Evolutionary conservation across 2,329 filamentous ascomycete genomes (phyloP).

Genomic region (Sclerotiophoma versabilis): DNA sequence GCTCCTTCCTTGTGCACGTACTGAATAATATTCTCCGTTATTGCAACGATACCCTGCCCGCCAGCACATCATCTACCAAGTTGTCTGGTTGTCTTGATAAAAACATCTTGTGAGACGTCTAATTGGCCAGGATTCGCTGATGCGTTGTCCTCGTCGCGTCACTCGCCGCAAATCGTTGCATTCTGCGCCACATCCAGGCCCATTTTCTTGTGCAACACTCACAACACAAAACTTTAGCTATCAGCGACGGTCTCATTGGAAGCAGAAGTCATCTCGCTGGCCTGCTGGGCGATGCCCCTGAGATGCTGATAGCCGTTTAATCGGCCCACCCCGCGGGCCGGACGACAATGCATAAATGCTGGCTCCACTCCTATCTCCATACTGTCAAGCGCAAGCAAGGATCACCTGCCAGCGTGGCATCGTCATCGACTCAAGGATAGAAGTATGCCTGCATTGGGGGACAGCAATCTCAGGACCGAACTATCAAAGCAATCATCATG

Average conservation of each 20-base stretch:
- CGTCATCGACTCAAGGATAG: not conserved
- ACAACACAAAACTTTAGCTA: slow-evolving; percentile 3
- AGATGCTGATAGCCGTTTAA: slow-evolving; percentile 19
- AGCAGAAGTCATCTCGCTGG: not conserved
- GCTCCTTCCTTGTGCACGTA: slow-evolving; percentile 16
- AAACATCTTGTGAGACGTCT: not conserved
- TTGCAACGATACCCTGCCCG: slow-evolving; percentile 14
- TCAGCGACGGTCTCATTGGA: not conserved
- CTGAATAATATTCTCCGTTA: slow-evolving; percentile 5
- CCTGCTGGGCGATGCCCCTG: slow-evolving; percentile 10
- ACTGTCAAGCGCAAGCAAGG: slow-evolving; percentile 13
- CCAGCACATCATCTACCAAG: slow-evolving; percentile 13
- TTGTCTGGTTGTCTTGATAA: slow-evolving; percentile 14
- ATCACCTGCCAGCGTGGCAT: slow-evolving; percentile 19
- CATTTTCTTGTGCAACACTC: slow-evolving; percentile 12
- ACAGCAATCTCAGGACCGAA: not conserved
- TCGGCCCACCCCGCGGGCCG: slow-evolving; percentile 12
- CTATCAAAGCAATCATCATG: not conserved
- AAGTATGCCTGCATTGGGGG: not conserved
- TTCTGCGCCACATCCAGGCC: slow-evolving; percentile 15
- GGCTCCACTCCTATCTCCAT: slow-evolving; percentile 15
- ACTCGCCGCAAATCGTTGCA: slow-evolving; percentile 28
- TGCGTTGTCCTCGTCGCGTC: slow-evolving; percentile 38
- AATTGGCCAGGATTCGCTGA: slow-evolving; percentile 25
- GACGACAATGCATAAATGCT: slow-evolving; percentile 9